Base-by-base conservation (phyloP, 345 rosid genomes). In the Acer negundo region DNA sequence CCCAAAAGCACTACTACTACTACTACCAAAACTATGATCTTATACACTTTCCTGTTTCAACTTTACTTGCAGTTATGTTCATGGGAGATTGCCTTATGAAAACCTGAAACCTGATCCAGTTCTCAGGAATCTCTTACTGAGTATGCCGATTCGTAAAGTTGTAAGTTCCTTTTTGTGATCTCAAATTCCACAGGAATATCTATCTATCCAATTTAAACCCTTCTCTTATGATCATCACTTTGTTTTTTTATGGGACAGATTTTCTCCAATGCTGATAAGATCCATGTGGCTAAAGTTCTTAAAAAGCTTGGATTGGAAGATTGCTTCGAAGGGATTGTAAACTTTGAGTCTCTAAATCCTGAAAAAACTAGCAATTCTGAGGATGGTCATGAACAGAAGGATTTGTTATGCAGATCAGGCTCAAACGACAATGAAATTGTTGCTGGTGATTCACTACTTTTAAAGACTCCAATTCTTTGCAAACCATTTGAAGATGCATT, bases 51-150 rank as follows among this genome's bases (percentile, higher is more conserved):
- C 3, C 5, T 62, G 42, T 62, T 46, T n/a, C 15, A 28, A 44
- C 62, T 35, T 31, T 35, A 35, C 38, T 65, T 11, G 23, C 86
- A 88, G 89, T 6, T 93, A 59, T 78, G 97, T 93, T 78, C 97
- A 93, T 67, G 93, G 98, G 62, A 88, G 90, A 85, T 65, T 95
- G 75, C 97, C 98, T 0, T 95, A 92, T 49, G 91, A 90, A 75
- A 90, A 85, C 78, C 85, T 95, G 76, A 95, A 89, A 80, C 90
- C 95, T 24, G 98, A 95, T 73, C 93, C 91, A 68, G 92, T 90
- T 67, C 84, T 93, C 3, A 87, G 92, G 84, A 86, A 73, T 79
- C 94, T 95, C 38, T 78, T 95, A 58, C 86, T 84, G 31, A 89
- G 81, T 85, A 74, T 90, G 70, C 97, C 98, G 49, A 84, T 86